Evolutionary conservation across 495 filamentous ascomycete genomes (phyloP), one percentile per base, ranked within the genome.

Genomic region (Wilcoxina mikolae): DNA sequence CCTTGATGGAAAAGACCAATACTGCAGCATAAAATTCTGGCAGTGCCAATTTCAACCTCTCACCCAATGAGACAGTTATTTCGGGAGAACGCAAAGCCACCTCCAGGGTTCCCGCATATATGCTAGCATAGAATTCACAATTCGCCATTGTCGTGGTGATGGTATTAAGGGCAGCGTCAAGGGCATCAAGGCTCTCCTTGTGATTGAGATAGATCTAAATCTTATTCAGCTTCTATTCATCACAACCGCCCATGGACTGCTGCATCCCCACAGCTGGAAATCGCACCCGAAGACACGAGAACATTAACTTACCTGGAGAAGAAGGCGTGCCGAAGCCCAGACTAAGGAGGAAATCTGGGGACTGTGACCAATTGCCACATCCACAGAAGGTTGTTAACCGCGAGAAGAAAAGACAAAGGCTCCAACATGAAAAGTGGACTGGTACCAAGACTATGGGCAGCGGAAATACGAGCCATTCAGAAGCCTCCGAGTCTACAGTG

Each of bases 171-270:
- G 39, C 49, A 3, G 48, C 47, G 10, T 38, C 49, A 2, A 57
- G 22, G 4, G n/a, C 46, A n/a, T 57, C 57, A 5, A 59, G 41
- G 10, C 43, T 53, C 26, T 59, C 55, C 42, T 48, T 59, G 31
- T 59, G 47, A 26, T 59, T 59, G 18, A 59, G 43, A 12, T 43
- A 39, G 3, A 57, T 26, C 57, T 59, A 52, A 38, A n/a, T 7
- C n/a, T 12, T 44, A 22, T 44, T 44, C 18, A 20, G 41, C 18
- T 9, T n/a, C 18, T 10, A 17, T 17, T 44, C 7, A 44, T 5
- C 41, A 5, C 18, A 7, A 44, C 5, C 31, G 31, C 15, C 31
- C 7, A 10, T 44, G 41, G 41, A 12, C n/a, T n/a, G n/a, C n/a
- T n/a, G n/a, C n/a, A n/a, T n/a, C n/a, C n/a, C n/a, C n/a, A n/a